These are phyloP conservation scores for Saussurea involucrata DNA, from an alignment of 129 eudicot species.

Conservation along the genomic window DNA sequence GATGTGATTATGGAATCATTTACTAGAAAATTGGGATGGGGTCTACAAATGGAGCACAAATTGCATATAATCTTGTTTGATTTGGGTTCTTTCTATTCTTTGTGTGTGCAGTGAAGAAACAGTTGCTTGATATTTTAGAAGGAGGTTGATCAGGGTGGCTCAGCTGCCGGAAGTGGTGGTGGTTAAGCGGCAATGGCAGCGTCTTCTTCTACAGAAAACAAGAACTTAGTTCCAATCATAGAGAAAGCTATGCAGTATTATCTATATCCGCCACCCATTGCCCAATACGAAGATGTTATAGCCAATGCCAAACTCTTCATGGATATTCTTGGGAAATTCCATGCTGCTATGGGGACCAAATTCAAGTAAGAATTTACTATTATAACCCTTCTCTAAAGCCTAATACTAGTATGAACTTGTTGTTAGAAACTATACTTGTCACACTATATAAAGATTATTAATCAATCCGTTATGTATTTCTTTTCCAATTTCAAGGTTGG, in stretches of 20 bases:
- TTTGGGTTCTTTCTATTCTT: not conserved
- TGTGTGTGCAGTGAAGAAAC: constrained; percentile 12
- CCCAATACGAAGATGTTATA: constrained; percentile 65
- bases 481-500: not conserved
- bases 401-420: not conserved
- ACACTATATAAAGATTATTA: not conserved
- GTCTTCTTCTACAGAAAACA: constrained; percentile 38
- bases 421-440: not conserved
- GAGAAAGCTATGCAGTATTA: constrained; percentile 21
- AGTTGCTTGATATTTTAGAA: not conserved
- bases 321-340: constrained; percentile 75
- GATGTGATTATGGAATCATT: not conserved
- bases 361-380: constrained; percentile 55
- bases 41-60: not conserved
- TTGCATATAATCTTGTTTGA: not conserved
- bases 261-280: constrained; percentile 63
- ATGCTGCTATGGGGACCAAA: constrained; percentile 89
- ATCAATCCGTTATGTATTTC: not conserved
- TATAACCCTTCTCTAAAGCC: not conserved
- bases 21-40: not conserved
- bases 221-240: constrained; percentile 17
- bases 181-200: constrained; percentile 29
- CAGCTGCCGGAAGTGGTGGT: constrained; percentile 17
- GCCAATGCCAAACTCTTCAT: constrained; percentile 51
- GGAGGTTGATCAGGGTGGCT: not conserved